These are phyloP conservation scores for Penicillium paradoxum DNA, from an alignment of 495 filamentous ascomycete genomes.

Conservation along the genomic window DNA sequence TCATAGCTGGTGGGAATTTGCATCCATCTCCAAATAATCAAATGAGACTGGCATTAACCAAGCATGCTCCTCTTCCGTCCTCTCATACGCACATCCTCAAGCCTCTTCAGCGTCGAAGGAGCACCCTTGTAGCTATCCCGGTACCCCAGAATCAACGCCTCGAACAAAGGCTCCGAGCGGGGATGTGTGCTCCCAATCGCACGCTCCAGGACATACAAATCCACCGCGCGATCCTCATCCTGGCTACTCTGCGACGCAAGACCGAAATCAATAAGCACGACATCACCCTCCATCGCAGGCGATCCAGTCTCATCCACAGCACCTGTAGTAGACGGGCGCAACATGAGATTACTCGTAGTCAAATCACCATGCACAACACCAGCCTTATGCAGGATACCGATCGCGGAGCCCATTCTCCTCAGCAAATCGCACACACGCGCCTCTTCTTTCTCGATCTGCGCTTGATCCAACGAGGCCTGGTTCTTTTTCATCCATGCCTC, in stretches of 20 bases:
- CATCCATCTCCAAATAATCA: not conserved
- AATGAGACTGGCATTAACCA: slow-evolving; percentile 47
- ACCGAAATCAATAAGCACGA: slow-evolving; percentile 94
- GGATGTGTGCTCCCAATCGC: slow-evolving; percentile 97
- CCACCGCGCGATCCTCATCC: slow-evolving; percentile 92
- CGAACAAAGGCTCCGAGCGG: slow-evolving; percentile 71
- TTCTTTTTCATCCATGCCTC: slow-evolving; percentile 41
- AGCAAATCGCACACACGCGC: slow-evolving; percentile 54
- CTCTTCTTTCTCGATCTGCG: slow-evolving; percentile 36
- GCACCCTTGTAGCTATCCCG: slow-evolving; percentile 54
- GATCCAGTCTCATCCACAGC: slow-evolving; percentile 26
- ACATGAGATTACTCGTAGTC: slow-evolving; percentile 96
- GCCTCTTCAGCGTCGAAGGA: slow-evolving; percentile 59
- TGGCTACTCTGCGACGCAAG: slow-evolving; percentile 75
- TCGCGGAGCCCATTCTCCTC: slow-evolving; percentile 62
- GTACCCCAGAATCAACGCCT: slow-evolving; percentile 58
- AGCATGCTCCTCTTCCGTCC: slow-evolving; percentile 98
- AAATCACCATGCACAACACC: slow-evolving; percentile 93
- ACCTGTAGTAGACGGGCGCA: slow-evolving; percentile 38
- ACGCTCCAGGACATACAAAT: slow-evolving; percentile 93
- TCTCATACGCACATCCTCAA: slow-evolving; percentile 92
- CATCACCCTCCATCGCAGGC: slow-evolving; percentile 55
- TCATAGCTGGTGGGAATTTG: slow-evolving; percentile 2
- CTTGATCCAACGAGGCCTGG: slow-evolving; percentile 11
- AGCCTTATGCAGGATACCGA: slow-evolving; percentile 74